These are phyloP conservation scores for Spergularia marina DNA, from an alignment of 148 eudicot genomes.

Conservation along the genomic window DNA sequence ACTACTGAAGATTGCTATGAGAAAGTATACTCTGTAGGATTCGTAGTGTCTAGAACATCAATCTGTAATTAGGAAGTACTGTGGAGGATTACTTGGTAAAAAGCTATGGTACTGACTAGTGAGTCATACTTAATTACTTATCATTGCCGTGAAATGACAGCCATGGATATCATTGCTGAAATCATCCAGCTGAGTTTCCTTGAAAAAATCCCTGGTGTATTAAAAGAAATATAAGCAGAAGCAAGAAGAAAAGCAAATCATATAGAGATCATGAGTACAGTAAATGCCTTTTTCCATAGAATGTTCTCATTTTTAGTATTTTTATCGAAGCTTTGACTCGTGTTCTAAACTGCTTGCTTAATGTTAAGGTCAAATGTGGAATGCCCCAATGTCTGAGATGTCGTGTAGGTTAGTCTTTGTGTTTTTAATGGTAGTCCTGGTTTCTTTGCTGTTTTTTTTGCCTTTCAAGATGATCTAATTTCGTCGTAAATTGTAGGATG, in stretches of 20 bases:
- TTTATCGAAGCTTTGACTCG: neutral
- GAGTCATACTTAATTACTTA: neutral
- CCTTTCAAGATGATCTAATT: neutral
- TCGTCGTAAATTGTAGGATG: neutral
- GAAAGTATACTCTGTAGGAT: neutral
- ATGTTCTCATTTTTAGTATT: neutral
- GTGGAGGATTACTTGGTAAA: neutral
- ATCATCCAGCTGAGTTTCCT: slow-evolving; percentile 45
- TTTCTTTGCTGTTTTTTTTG: neutral
- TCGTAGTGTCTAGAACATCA: too few relatives aligned
- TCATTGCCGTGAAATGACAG: slow-evolving; percentile 10
- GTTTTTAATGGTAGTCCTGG: too few relatives aligned
- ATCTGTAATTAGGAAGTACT: neutral
- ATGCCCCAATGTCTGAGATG: neutral
- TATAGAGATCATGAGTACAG: neutral
- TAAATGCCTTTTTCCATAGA: neutral
- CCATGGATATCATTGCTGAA: slow-evolving; percentile 26
- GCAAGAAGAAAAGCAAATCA: neutral
- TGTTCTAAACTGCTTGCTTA: neutral
- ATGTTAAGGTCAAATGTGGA: too few relatives aligned
- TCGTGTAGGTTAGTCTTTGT: neutral
- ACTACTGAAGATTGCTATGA: neutral
- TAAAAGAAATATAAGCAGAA: neutral
- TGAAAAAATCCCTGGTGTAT: slow-evolving; percentile 24
- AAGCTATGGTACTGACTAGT: neutral